Percentiles rank a stretch among this genome's conserved stretches.
Evolutionary conservation across 2,329 filamentous ascomycete species (phyloP).

Genomic region (Drechslerella dactyloides): DNA sequence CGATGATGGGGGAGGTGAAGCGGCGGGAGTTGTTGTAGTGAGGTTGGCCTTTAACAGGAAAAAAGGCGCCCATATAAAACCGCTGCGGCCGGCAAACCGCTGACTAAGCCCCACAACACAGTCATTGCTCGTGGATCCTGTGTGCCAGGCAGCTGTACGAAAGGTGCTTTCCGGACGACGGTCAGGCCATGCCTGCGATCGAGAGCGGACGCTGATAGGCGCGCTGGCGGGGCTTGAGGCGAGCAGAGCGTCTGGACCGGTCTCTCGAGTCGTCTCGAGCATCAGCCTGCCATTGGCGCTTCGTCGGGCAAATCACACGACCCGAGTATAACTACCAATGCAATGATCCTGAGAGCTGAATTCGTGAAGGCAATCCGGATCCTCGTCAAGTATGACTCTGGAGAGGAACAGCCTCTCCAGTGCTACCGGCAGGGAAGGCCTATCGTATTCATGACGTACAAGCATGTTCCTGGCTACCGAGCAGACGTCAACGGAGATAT

Average conservation of each 20-base stretch:
- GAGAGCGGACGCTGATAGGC: not conserved
- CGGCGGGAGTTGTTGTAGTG: conserved; percentile 41
- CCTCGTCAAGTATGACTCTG: no score
- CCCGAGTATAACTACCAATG: not conserved
- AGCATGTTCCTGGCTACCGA: no score
- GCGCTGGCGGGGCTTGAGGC: not conserved
- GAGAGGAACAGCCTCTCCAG: no score
- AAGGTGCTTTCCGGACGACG: conserved; percentile 16
- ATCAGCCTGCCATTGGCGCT: conserved; percentile 18
- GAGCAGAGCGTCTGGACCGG: conserved; percentile 14
- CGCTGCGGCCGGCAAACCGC: conserved; percentile 13
- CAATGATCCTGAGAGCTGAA: conserved; percentile 7
- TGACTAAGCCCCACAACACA: conserved; percentile 46
- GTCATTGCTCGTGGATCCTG: conserved; percentile 21
- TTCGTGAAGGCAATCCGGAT: not conserved
- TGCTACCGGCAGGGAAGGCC: no score
- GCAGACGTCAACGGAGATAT: no score
- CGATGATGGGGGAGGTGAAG: conserved; percentile 16
- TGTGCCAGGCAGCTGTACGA: conserved; percentile 10
- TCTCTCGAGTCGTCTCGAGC: conserved; percentile 22
- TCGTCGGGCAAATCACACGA: not conserved
- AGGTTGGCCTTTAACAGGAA: conserved; percentile 42
- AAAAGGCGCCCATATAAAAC: conserved; percentile 64
- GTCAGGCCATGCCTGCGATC: no score
- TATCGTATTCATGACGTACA: no score